Evolutionary conservation across 192 early-diverging fungal species (phyloP), one percentile per base, ranked within the genome.

Genomic region (Phycomyces nitens): DNA sequence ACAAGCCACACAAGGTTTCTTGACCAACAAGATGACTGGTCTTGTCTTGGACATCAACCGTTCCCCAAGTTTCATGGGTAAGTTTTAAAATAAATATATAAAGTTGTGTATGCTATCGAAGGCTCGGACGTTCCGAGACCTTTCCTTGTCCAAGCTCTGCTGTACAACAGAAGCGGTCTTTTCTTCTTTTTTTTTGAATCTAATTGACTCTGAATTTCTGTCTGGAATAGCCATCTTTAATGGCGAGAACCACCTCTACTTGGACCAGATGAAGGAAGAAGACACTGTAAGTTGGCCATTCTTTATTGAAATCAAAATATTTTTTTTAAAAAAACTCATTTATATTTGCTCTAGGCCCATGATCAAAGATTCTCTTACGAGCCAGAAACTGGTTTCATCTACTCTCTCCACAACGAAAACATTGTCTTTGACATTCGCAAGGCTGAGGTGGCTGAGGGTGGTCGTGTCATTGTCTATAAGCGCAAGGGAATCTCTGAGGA

Each of bases 231-330:
- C 68, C 41, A 69, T 69, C 10, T 69, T 69, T 16, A 69, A 59
- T 21, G 58, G 42, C 14, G 68, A 69, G 24, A 27, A 62, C 5
- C 60, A 53, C 38, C 58, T 69, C 16, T 69, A 57, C 23, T 50
- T 69, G 29, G 68, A 69, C 27, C 59, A 63, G 34, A 69, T 69
- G 68, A 69, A 69, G 55, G 68, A 63, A 58, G 51, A 56, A 10
- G 68, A 69, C 11, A 54, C 24, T 8, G 68, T 69, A 69, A 69
- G 49, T 52, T 27, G 0, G n/a, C 23, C 8, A 53, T 26, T 16
- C 11, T 61, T 42, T n/a, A n/a, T n/a, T n/a, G n/a, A n/a, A n/a
- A n/a, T n/a, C n/a, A n/a, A n/a, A n/a, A n/a, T n/a, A n/a, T n/a
- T n/a, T n/a, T n/a, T n/a, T n/a, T n/a, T n/a, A n/a, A n/a, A n/a